A percentile compares a stretch with the other conserved stretches of the same genome.
phyloP scores from a whole-genome alignment of 2,329 filamentous ascomycete genomes.

The Thielaviopsis ethacetica region DNA sequence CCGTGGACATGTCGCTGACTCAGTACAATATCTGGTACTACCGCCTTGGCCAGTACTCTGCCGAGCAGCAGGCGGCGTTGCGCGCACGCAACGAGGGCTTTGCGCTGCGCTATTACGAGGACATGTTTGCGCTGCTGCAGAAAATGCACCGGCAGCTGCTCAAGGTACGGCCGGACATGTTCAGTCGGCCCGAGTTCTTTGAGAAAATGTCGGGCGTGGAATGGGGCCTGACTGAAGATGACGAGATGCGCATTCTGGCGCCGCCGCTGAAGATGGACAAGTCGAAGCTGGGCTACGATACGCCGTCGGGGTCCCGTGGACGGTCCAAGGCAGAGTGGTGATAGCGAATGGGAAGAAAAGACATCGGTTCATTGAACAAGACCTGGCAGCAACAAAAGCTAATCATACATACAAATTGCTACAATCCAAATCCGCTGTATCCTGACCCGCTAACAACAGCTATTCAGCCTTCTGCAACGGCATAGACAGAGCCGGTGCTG shows the following conservation, averaged over 20 bases:
- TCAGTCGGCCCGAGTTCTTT: constrained; percentile 9
- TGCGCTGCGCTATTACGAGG: constrained; percentile 13
- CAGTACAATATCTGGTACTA: constrained; percentile 18
- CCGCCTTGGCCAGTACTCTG: constrained; percentile 14
- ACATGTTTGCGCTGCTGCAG: constrained; percentile 13
- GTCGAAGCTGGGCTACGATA: constrained; percentile 6
- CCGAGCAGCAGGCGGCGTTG: constrained; percentile 11
- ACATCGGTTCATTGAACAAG: too few relatives aligned
- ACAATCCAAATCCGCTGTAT: too few relatives aligned
- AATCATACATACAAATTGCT: too few relatives aligned
- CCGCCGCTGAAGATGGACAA: constrained; percentile 9
- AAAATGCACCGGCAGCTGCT: constrained; percentile 6
- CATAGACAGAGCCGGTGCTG: too few relatives aligned
- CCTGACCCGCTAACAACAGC: too few relatives aligned
- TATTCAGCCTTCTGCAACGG: too few relatives aligned
- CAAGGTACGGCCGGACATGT: constrained; percentile 11
- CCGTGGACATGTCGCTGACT: constrained; percentile 16
- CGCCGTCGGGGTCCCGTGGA: constrained; percentile 9
- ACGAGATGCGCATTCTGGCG: constrained; percentile 9
- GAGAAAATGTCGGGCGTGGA: constrained; percentile 11
- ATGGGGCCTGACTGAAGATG: constrained; percentile 6
- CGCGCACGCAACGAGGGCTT: constrained; percentile 13
- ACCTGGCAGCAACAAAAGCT: too few relatives aligned
- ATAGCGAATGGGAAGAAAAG: too few relatives aligned
- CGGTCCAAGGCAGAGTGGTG: constrained; percentile 11